Conservation (phyloP, 164 flowering plant species). For the Berberis thunbergii region DNA sequence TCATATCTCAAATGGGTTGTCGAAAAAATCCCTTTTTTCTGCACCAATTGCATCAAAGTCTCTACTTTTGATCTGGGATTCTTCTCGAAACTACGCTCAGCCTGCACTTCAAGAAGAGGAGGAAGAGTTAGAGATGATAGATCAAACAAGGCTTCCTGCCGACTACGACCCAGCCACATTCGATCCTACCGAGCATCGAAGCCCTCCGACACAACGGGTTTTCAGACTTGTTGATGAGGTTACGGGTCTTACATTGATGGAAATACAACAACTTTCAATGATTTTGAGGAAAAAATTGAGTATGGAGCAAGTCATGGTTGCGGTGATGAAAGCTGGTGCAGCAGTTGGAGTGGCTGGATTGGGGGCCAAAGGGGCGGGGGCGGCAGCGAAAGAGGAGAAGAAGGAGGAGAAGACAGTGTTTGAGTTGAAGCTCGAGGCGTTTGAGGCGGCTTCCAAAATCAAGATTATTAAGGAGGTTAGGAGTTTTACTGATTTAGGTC, state of each 20-base stretch:
- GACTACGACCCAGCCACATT: slow-evolving; percentile 78
- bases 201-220: slow-evolving; percentile 83
- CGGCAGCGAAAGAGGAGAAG: slow-evolving; percentile 54
- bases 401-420: slow-evolving; percentile 71
- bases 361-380: slow-evolving; percentile 9
- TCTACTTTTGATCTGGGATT: neutral
- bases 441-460: slow-evolving; percentile 63
- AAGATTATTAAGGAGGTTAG: slow-evolving; percentile 78
- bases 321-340: slow-evolving; percentile 65
- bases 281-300: slow-evolving; percentile 63
- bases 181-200: slow-evolving; percentile 82
- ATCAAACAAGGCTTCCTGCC: slow-evolving; percentile 77
- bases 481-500: slow-evolving; percentile 68
- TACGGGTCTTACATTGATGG: slow-evolving; percentile 51
- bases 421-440: slow-evolving; percentile 59
- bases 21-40: neutral
- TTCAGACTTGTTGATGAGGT: slow-evolving; percentile 83
- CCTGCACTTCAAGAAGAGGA: slow-evolving; percentile 45
- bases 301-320: slow-evolving; percentile 59
- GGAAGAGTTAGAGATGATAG: slow-evolving; percentile 57
- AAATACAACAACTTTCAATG: slow-evolving; percentile 44
- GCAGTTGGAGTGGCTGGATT: slow-evolving; percentile 33
- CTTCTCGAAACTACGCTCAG: slow-evolving; percentile 25
- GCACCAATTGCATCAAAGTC: neutral
- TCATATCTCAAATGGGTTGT: neutral